Percentiles rank a stretch among this genome's conserved stretches.
Conservation (phyloP, 495 filamentous ascomycete genomes). For the Penicillium egyptiacum region DNA sequence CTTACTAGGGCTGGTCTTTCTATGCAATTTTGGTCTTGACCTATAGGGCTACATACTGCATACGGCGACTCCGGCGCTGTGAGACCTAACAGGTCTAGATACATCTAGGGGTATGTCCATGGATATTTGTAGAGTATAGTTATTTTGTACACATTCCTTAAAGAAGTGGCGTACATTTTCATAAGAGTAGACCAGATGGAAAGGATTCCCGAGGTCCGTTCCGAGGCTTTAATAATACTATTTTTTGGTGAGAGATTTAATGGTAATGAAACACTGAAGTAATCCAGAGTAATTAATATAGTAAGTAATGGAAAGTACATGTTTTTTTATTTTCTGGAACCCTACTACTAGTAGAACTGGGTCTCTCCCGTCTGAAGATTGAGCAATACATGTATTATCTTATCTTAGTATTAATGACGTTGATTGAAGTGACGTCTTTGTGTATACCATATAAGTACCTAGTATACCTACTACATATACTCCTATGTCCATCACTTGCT, state of each 20-base stretch:
- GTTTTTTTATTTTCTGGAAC: constrained; percentile 15
- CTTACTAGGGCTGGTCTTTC: not conserved
- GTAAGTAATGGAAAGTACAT: constrained; percentile 1
- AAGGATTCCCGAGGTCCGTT: not conserved
- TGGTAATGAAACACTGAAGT: constrained; percentile 5
- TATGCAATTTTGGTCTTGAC: constrained; percentile 2
- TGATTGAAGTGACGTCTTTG: not conserved
- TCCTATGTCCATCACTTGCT: not conserved
- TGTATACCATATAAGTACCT: not conserved
- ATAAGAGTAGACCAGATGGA: not conserved
- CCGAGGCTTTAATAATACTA: not conserved
- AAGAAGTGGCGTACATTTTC: not conserved
- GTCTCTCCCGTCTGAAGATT: constrained; percentile 22
- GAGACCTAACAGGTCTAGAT: not conserved
- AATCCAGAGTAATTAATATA: constrained; percentile 2
- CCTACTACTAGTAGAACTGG: constrained; percentile 28
- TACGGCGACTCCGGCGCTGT: constrained; percentile 12
- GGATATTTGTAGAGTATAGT: not conserved
- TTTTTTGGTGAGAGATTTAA: constrained; percentile 25
- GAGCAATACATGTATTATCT: constrained; percentile 19
- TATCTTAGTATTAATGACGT: constrained; percentile 6
- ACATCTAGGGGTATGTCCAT: not conserved
- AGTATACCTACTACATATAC: not conserved
- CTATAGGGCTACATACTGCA: constrained; percentile 14
- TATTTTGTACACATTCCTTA: not conserved